Percentiles rank a stretch among this genome's conserved stretches.
phyloP scores from a whole-genome alignment of 1,139 yeast species.

The Geotrichum armillariae region DNA sequence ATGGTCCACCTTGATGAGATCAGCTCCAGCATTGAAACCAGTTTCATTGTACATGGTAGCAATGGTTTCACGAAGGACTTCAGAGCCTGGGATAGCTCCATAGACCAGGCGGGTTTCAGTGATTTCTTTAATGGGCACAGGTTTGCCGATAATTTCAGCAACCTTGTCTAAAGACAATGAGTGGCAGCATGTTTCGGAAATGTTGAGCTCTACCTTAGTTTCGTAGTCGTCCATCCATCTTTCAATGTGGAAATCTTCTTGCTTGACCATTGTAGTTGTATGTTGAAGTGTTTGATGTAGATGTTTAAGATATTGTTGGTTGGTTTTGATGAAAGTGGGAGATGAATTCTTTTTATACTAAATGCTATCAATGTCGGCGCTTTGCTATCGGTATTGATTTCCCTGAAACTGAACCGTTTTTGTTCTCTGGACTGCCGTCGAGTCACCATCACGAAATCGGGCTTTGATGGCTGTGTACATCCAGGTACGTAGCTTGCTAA shows the following conservation, averaged over 20 bases:
- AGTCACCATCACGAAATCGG: no score
- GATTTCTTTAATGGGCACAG: constrained; percentile 32
- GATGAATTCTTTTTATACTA: no score
- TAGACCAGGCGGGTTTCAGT: constrained; percentile 43
- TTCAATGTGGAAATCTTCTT: constrained; percentile 51
- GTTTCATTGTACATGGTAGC: constrained; percentile 43
- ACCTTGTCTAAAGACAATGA: constrained; percentile 48
- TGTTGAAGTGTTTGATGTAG: no score
- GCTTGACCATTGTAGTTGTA: constrained; percentile 30
- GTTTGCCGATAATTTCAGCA: constrained; percentile 37
- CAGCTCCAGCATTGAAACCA: constrained; percentile 22
- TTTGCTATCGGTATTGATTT: no score
- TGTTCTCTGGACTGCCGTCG: no score
- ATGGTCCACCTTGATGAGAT: constrained; percentile 27
- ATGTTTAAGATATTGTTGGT: no score
- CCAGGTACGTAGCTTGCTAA: no score
- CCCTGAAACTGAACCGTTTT: no score
- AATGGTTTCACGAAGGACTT: constrained; percentile 42
- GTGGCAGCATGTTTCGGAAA: constrained; percentile 58
- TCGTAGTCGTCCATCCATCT: constrained; percentile 58
- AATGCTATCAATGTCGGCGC: no score
- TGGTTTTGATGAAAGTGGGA: no score
- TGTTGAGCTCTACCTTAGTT: constrained; percentile 42
- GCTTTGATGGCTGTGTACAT: no score
- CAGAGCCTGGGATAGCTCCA: constrained; percentile 52